Evolutionary conservation across 441 rosid species (phyloP), one percentile per base, ranked within the genome.

Genomic region (Erysimum cheiri): DNA sequence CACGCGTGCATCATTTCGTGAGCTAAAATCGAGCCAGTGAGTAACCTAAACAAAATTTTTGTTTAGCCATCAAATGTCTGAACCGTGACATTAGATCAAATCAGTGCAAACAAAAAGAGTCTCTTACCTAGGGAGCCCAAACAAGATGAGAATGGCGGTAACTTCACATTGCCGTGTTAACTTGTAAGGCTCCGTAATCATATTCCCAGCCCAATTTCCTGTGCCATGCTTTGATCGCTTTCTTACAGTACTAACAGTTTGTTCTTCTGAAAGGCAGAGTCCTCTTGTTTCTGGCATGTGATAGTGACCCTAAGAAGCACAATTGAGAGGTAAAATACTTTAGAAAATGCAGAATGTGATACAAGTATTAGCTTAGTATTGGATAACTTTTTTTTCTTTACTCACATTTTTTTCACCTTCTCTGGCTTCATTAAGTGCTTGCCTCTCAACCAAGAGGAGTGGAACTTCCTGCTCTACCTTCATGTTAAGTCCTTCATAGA

Each of bases 201-300:
- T 84, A 60, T 82, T 81, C 67, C 67, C 75, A 59, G 74, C 74
- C 80, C 79, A 73, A 41, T 79, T 84, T 60, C 90, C 86, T 36
- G 77, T 54, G 56, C 85, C 85, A 43, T 69, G 68, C 67, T 80
- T 81, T 8, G 88, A 86, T 64, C 83, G 82, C 73, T 80, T 80
- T 74, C 88, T 80, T 70, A 85, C 90, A 17, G 90, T 81, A 72
- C 87, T 79, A 71, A 87, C 73, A 68, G 90, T 89, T 78, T 84
- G 87, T 67, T 89, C 95, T 79, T 89, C 95, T n/a, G 95, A 87
- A 54, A 89, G 85, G 77, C 95, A 89, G 62, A 89, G 86, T 73
- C 95, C 95, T 85, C 95, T 81, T 31, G 95, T 89, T 81, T 89
- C 95, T 22, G 95, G 95, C 88, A 87, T 87, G 82, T 89, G 95